Evolutionary conservation across 257 asterid genomes (phyloP).

Genomic region (Przewalskia tangutica): DNA sequence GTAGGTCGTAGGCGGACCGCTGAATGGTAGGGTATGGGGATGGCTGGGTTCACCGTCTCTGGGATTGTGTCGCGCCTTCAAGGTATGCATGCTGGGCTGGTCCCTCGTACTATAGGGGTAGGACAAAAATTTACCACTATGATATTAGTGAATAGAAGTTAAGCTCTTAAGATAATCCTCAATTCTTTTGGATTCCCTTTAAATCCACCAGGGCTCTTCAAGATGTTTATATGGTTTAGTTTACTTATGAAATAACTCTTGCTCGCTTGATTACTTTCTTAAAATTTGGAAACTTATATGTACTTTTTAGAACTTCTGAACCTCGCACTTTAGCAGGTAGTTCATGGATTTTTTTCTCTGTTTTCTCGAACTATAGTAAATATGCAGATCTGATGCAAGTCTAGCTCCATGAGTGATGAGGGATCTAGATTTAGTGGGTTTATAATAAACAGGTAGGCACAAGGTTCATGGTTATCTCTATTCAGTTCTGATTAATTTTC

Average conservation of each 20-base stretch:
- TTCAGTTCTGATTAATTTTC: background rate
- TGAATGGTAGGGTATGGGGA: background rate
- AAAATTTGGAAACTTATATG: background rate
- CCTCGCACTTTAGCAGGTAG: background rate
- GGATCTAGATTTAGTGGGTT: background rate
- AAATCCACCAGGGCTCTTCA: background rate
- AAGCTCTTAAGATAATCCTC: background rate
- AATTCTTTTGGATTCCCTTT: background rate
- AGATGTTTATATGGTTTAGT: background rate
- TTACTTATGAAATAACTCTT: background rate
- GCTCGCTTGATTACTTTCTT: background rate
- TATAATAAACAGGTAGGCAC: background rate
- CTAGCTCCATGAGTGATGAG: background rate
- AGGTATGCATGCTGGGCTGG: background rate
- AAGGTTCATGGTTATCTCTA: background rate
- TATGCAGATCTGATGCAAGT: background rate
- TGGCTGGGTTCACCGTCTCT: background rate
- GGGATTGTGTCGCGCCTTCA: background rate
- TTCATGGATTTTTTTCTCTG: background rate
- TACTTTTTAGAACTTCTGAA: background rate
- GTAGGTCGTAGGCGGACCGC: background rate
- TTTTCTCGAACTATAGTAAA: background rate
- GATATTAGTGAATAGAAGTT: background rate
- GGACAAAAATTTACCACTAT: too few relatives aligned
- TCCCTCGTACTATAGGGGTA: background rate